phyloP scores from a whole-genome alignment of 257 asterid genomes.

The Rehmannia glutinosa region DNA sequence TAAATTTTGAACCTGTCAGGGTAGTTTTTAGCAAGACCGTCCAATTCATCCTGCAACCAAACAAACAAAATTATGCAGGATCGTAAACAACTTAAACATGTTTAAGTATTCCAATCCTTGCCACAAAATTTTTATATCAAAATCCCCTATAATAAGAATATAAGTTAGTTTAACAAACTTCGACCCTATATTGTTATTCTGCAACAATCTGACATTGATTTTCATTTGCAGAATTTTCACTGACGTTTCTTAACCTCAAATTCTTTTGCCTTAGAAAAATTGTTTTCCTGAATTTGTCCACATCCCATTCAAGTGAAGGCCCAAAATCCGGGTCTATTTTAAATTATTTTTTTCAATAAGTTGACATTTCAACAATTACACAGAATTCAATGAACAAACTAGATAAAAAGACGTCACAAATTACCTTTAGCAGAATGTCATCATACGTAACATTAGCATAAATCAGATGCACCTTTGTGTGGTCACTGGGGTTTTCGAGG shows the following conservation, averaged over 20 bases:
- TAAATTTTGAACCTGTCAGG: conserved; percentile 57
- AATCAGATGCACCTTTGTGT: conserved; percentile 71
- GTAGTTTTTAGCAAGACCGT: conserved; percentile 52
- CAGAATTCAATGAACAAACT: neutral
- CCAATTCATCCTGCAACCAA: conserved; percentile 70
- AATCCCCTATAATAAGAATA: neutral
- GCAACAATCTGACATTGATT: no score
- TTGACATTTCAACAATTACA: neutral
- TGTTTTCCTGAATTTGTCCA: no score
- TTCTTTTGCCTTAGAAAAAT: no score
- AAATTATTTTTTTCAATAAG: neutral
- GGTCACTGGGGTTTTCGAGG: conserved; percentile 75
- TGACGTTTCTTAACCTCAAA: no score
- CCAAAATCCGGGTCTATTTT: neutral
- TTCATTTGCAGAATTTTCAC: neutral
- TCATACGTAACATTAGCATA: conserved; percentile 89
- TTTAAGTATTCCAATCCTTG: neutral
- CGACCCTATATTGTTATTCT: neutral
- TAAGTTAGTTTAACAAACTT: neutral
- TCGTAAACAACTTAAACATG: neutral
- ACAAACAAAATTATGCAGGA: neutral
- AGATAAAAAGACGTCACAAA: neutral
- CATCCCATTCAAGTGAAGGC: neutral
- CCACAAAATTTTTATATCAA: neutral
- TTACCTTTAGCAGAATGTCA: conserved; percentile 91